phyloP scores from a whole-genome alignment of 2,329 filamentous ascomycete genomes.

The Aspergillus versicolor region DNA sequence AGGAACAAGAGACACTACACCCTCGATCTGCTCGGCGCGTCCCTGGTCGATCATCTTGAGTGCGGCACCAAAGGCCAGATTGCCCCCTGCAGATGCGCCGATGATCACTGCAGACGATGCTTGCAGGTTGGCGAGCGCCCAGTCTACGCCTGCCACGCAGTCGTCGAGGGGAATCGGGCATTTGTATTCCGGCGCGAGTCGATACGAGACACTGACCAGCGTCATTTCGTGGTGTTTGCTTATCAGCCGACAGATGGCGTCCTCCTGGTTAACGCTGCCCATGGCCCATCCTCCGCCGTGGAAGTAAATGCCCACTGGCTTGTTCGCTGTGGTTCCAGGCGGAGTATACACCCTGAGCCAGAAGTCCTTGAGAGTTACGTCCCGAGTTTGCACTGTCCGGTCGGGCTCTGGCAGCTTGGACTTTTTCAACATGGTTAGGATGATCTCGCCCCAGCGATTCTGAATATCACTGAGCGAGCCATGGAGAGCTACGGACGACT shows the following conservation, averaged over 20 bases:
- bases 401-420: neutral
- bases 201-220: slow-evolving; percentile 11
- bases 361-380: slow-evolving; percentile 1
- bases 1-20: slow-evolving; percentile 39
- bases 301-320: slow-evolving; percentile 8
- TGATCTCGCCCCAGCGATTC: neutral
- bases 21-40: slow-evolving; percentile 33
- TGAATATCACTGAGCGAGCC: neutral
- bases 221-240: neutral
- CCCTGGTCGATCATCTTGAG: slow-evolving; percentile 40
- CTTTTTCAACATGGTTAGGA: neutral
- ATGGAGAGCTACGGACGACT: neutral
- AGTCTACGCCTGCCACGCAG: slow-evolving; percentile 7
- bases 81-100: slow-evolving; percentile 41
- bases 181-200: slow-evolving; percentile 22
- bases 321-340: neutral
- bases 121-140: slow-evolving; percentile 7
- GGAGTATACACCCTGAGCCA: neutral
- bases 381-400: neutral
- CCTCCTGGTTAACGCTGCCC: slow-evolving; percentile 12
- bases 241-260: slow-evolving; percentile 2
- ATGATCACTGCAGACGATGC: slow-evolving; percentile 32
- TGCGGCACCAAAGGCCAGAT: slow-evolving; percentile 37
- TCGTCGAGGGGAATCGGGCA: slow-evolving; percentile 17
- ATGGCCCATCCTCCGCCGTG: slow-evolving; percentile 18